Percentiles rank a stretch among this genome's conserved stretches.
These are phyloP conservation scores for Nannizzia gypsea DNA, from an alignment of 2,329 filamentous ascomycete species.

Conservation along the genomic window DNA sequence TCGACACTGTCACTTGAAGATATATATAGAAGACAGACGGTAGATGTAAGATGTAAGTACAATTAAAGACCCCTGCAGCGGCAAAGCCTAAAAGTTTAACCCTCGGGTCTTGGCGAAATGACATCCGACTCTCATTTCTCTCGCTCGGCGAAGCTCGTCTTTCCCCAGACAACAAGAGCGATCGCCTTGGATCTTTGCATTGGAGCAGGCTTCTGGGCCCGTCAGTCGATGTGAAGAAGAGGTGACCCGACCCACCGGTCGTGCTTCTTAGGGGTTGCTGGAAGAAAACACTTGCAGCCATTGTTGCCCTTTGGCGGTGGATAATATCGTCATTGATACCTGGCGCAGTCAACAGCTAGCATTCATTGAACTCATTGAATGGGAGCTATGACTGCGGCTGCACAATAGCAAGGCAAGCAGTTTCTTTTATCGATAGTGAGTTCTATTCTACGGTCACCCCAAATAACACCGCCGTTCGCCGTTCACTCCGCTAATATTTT, in stretches of 20 bases:
- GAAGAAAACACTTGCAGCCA: background rate
- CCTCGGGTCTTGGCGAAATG: slow-evolving; percentile 5
- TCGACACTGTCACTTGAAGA: background rate
- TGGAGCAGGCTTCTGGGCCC: background rate
- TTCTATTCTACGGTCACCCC: background rate
- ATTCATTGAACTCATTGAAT: background rate
- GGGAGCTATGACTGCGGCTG: slow-evolving; percentile 1
- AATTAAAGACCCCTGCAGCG: slow-evolving; percentile 3
- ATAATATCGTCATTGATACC: background rate
- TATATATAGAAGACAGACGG: background rate
- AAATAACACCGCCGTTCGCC: background rate
- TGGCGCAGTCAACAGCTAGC: background rate
- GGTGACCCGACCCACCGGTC: background rate
- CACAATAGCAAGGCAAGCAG: slow-evolving; percentile 2
- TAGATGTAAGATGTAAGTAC: background rate
- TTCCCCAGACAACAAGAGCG: background rate
- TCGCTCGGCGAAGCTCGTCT: background rate
- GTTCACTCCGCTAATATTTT: background rate
- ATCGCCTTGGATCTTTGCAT: background rate
- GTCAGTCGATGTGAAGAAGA: background rate
- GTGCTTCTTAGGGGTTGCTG: background rate
- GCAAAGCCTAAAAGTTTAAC: slow-evolving; percentile 6
- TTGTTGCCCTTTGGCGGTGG: background rate
- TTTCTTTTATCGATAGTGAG: background rate
- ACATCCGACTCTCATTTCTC: slow-evolving; percentile 3